Percentiles rank a stretch among this genome's conserved stretches.
Evolutionary conservation across 805 yeast species (phyloP).

Genomic region (Pichia thaimueangensis): DNA sequence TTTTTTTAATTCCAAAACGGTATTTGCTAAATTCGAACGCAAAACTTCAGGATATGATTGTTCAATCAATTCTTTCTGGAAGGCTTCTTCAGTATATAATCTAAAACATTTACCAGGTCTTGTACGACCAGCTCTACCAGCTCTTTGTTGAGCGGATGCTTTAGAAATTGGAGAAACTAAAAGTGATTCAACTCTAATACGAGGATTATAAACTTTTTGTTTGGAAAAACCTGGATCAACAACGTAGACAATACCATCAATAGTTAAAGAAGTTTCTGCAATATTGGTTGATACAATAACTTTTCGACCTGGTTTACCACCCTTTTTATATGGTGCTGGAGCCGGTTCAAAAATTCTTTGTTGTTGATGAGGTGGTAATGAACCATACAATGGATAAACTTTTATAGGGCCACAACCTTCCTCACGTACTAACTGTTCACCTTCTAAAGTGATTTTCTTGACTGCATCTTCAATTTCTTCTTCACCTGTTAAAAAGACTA

Average conservation of each 20-base stretch:
- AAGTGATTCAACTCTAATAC: conserved; percentile 90
- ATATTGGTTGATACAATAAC: conserved; percentile 89
- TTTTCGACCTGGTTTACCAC: conserved; percentile 92
- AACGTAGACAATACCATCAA: conserved; percentile 95
- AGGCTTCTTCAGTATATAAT: conserved; percentile 93
- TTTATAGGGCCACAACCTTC: conserved; percentile 83
- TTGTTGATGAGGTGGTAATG: conserved; percentile 93
- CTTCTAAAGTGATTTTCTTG: conserved; percentile 78
- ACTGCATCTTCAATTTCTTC: conserved; percentile 98
- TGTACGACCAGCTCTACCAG: conserved; percentile 99
- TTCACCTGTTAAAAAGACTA: conserved; percentile 88
- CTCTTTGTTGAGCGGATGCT: conserved; percentile 97
- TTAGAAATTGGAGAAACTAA: conserved; percentile 94
- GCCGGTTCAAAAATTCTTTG: conserved; percentile 92
- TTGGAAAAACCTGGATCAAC: conserved; percentile 97
- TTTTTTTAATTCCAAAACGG: conserved; percentile 89
- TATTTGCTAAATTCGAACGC: conserved; percentile 82
- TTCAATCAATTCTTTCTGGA: conserved; percentile 85
- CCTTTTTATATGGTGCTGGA: conserved; percentile 59
- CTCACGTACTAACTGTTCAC: conserved; percentile 82
- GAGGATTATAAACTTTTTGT: conserved; percentile 93
- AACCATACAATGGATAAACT: conserved; percentile 93
- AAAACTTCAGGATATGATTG: conserved; percentile 95
- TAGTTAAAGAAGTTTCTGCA: conserved; percentile 96
- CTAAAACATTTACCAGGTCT: conserved; percentile 98